A percentile compares a stretch with the other conserved stretches of the same genome.
phyloP scores from a whole-genome alignment of 306 rosid species.

The Potentilla sterilis region DNA sequence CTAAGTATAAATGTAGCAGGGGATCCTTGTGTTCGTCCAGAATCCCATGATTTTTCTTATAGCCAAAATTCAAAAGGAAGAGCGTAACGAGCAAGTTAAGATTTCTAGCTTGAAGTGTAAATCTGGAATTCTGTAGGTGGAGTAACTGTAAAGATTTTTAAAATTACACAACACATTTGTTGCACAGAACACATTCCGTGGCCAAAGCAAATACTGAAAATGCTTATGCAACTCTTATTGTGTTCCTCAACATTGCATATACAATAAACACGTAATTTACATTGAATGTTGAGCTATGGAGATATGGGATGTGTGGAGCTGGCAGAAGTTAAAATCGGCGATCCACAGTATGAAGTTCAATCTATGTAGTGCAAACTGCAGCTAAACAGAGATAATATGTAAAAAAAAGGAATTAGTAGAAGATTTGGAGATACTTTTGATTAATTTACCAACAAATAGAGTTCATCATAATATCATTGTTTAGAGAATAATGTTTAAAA shows the following conservation, averaged over 20 bases:
- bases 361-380: conserved; percentile 46
- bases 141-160: background rate
- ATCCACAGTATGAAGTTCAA: conserved; percentile 22
- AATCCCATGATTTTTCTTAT: background rate
- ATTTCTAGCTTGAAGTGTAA: background rate
- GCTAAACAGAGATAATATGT: conserved; percentile 10
- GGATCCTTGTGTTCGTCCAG: background rate
- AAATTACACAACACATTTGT: background rate
- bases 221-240: conserved; percentile 8
- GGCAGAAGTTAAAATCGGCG: conserved; percentile 8
- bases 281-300: conserved; percentile 12
- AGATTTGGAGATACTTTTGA: background rate
- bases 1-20: background rate
- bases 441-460: background rate
- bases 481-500: background rate
- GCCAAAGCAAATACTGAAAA: conserved; percentile 6
- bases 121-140: background rate
- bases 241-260: background rate
- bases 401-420: background rate
- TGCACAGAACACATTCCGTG: background rate
- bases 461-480: background rate
- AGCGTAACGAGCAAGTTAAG: background rate
- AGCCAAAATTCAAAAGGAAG: background rate
- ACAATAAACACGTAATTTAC: background rate
- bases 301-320: background rate